Conservation (phyloP, 2,329 filamentous ascomycete species). For the Mycosphaerella arachidis region DNA sequence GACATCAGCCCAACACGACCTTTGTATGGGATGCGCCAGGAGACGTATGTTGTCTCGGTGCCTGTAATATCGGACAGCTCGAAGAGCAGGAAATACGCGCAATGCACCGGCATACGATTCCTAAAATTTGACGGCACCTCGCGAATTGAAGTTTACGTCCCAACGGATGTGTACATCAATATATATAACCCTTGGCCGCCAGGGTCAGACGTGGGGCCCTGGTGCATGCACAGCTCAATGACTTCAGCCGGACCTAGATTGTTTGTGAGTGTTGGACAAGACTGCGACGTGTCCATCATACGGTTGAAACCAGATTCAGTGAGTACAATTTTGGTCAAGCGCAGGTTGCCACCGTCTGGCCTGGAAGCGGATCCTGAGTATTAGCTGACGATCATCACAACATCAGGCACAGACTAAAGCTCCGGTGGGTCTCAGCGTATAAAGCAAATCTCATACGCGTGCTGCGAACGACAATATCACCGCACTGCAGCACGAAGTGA, state of each 20-base stretch:
- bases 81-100: not conserved
- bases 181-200: not conserved
- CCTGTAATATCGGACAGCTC: not conserved
- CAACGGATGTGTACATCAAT: not conserved
- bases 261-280: not conserved
- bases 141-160: not conserved
- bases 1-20: too few relatives aligned
- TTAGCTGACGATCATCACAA: not conserved
- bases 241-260: not conserved
- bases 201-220: not conserved
- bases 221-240: not conserved
- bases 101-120: not conserved
- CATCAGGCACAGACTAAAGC: not conserved
- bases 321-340: not conserved
- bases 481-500: not conserved
- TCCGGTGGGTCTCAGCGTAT: not conserved
- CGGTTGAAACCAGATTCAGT: not conserved
- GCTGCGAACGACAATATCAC: not conserved
- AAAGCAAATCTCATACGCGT: too few relatives aligned
- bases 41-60: not conserved
- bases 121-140: not conserved
- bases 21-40: not conserved
- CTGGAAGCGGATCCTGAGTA: too few relatives aligned
- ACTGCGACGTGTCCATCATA: not conserved
- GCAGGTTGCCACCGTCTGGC: not conserved